Conservation (phyloP, 495 filamentous ascomycete species). For the Poronia punctata region DNA sequence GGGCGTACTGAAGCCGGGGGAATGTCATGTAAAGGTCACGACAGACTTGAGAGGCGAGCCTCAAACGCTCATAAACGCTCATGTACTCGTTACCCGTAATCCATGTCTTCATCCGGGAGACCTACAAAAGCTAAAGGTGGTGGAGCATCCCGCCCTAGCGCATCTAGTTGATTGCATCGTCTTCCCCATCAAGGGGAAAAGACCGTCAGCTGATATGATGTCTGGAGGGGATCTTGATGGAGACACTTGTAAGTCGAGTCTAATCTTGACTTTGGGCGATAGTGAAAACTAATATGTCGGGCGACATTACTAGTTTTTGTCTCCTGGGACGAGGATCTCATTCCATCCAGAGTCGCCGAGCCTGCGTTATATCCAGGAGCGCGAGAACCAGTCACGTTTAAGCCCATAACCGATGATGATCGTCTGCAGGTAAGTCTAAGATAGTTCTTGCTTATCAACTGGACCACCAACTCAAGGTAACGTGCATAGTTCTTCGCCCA, state of each 20-base stretch:
- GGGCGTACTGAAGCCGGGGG: conserved; percentile 37
- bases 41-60: conserved; percentile 34
- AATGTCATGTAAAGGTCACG: conserved; percentile 40
- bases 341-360: conserved; percentile 36
- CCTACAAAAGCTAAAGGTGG: conserved; percentile 44
- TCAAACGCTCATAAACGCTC: conserved; percentile 29
- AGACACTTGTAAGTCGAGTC: conserved; percentile 35
- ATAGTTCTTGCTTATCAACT: not conserved
- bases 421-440: conserved; percentile 18
- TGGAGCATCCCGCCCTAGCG: conserved; percentile 31
- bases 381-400: conserved; percentile 38
- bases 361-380: conserved; percentile 41
- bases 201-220: conserved; percentile 47
- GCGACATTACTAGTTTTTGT: conserved; percentile 39
- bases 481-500: conserved; percentile 41
- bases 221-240: conserved; percentile 49
- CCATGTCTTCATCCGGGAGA: conserved; percentile 49
- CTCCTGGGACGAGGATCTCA: conserved; percentile 43
- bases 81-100: conserved; percentile 45
- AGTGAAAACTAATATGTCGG: not conserved
- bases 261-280: not conserved
- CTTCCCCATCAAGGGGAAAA: conserved; percentile 38
- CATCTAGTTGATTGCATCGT: conserved; percentile 48
- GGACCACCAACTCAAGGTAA: not conserved
- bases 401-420: conserved; percentile 38